Conservation (phyloP, 2,329 filamentous ascomycete species). For the Talaromyces sp. region DNA sequence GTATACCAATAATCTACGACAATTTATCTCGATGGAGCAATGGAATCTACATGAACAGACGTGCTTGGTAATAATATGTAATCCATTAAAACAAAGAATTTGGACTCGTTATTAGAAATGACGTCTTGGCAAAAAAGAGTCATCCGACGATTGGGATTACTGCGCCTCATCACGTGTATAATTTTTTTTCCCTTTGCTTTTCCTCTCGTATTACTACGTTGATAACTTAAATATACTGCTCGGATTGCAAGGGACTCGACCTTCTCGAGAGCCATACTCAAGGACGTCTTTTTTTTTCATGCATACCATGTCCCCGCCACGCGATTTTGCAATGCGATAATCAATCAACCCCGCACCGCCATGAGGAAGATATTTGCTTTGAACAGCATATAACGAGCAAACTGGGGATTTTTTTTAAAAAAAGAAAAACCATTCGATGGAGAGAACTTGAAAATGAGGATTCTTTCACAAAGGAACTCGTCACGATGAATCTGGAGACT, state of each 20-base stretch:
- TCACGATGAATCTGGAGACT: not conserved
- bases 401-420: not conserved
- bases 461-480: not conserved
- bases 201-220: not conserved
- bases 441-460: not conserved
- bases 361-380: not conserved
- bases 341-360: not conserved
- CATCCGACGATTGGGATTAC: not conserved
- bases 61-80: not conserved
- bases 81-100: not conserved
- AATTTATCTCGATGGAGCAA: not conserved
- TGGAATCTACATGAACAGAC: not conserved
- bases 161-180: slow-evolving; percentile 9
- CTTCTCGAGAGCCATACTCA: not conserved
- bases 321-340: not conserved
- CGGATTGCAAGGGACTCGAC: not conserved
- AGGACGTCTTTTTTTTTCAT: not conserved
- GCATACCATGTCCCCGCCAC: not conserved
- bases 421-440: not conserved
- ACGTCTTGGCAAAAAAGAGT: not conserved
- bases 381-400: not conserved
- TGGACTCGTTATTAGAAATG: not conserved
- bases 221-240: not conserved
- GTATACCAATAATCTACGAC: slow-evolving; percentile 11
- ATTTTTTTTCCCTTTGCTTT: not conserved